A percentile compares a stretch with the other conserved stretches of the same genome.
These are phyloP conservation scores for Sporisorium exsertum DNA, from an alignment of 1,284 basidiomycete genomes.

Conservation along the genomic window DNA sequence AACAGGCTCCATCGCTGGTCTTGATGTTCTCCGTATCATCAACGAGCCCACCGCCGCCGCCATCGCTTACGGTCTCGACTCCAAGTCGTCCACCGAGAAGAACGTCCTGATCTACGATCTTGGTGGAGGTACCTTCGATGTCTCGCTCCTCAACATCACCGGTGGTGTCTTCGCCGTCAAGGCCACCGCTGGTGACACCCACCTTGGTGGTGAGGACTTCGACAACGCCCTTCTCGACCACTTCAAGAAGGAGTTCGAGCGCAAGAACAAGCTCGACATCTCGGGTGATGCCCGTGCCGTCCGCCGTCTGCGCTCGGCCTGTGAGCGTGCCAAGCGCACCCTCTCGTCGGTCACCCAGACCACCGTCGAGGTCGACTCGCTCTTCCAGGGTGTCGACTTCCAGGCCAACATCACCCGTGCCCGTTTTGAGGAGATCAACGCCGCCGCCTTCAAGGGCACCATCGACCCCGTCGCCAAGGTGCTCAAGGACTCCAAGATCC, in stretches of 20 bases:
- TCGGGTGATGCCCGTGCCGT: slow-evolving; percentile 94
- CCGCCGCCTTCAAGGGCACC: slow-evolving; percentile 91
- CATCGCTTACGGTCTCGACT: slow-evolving; percentile 74
- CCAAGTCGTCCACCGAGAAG: slow-evolving; percentile 75
- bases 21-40: slow-evolving; percentile 79
- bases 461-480: slow-evolving; percentile 99
- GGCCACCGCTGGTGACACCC: slow-evolving; percentile 75
- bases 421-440: slow-evolving; percentile 99
- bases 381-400: slow-evolving; percentile 81
- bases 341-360: slow-evolving; percentile 98
- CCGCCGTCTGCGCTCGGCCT: slow-evolving; percentile 92
- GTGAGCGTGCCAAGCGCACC: slow-evolving; percentile 99
- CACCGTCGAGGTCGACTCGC: slow-evolving; percentile 97
- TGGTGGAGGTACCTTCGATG: slow-evolving; percentile 87
- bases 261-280: slow-evolving; percentile 84
- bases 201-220: slow-evolving; percentile 89
- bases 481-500: slow-evolving; percentile 97
- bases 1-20: slow-evolving; percentile 75
- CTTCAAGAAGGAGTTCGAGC: slow-evolving; percentile 79
- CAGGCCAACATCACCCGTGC: slow-evolving; percentile 75
- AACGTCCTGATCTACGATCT: slow-evolving; percentile 99
- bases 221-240: slow-evolving; percentile 96
- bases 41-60: slow-evolving; percentile 74
- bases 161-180: slow-evolving; percentile 78
- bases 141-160: slow-evolving; percentile 76